Conservation (phyloP, 257 asterid genomes). For the Solanum appendiculatum region DNA sequence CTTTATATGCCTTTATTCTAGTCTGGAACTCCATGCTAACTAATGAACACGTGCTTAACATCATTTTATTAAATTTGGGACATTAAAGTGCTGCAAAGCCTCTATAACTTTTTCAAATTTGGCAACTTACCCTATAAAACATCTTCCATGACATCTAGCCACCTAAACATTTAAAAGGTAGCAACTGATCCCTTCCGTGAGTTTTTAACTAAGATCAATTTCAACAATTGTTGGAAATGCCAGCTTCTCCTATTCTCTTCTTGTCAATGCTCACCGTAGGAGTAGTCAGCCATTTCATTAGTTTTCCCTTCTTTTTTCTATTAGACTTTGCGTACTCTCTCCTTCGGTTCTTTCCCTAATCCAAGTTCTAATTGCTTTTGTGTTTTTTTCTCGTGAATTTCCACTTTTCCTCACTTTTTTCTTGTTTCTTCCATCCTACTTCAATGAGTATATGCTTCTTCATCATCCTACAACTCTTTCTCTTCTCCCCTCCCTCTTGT, state of each 20-base stretch:
- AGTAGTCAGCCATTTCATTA: not conserved
- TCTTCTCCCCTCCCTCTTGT: not conserved
- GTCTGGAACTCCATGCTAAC: not conserved
- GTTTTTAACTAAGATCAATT: not conserved
- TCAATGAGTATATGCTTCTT: not conserved
- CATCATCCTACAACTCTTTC: not conserved
- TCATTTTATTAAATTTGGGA: not conserved
- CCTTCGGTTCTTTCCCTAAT: not conserved
- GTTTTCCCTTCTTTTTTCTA: not conserved
- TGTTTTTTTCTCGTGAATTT: not conserved
- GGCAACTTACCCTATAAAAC: not conserved
- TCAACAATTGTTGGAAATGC: not conserved
- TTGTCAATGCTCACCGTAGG: not conserved
- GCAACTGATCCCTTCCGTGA: not conserved
- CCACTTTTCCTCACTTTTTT: not conserved
- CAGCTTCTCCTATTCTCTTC: not conserved
- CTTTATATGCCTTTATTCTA: not conserved
- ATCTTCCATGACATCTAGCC: not conserved
- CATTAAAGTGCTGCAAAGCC: not conserved
- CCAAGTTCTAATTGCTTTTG: not conserved
- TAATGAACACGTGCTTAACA: not conserved
- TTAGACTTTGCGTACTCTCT: not conserved
- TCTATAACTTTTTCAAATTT: not conserved
- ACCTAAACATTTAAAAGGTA: not conserved
- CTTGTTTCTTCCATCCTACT: not conserved